Conservation (phyloP, 2,329 filamentous ascomycete genomes). For the Colletotrichum sp. region DNA sequence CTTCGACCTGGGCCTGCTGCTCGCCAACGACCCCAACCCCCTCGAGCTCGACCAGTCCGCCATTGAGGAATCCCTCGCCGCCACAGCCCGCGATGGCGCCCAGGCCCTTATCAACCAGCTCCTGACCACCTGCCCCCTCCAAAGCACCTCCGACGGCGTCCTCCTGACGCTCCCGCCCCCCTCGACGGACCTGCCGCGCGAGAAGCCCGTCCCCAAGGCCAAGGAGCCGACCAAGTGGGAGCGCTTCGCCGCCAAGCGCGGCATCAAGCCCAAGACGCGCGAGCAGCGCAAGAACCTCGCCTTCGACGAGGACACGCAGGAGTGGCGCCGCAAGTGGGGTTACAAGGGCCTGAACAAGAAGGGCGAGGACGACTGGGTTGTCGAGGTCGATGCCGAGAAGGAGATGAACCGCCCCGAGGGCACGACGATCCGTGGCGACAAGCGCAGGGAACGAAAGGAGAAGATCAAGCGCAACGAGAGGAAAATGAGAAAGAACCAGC, state of each 20-base stretch:
- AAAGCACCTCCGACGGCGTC: slow-evolving; percentile 72
- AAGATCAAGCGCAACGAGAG: slow-evolving; percentile 74
- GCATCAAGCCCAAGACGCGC: slow-evolving; percentile 87
- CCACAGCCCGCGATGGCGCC: slow-evolving; percentile 84
- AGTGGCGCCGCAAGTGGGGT: slow-evolving; percentile 95
- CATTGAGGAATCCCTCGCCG: slow-evolving; percentile 72
- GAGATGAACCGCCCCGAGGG: slow-evolving; percentile 68
- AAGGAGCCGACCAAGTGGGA: slow-evolving; percentile 94
- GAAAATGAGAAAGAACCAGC: slow-evolving; percentile 70
- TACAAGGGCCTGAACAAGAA: slow-evolving; percentile 91
- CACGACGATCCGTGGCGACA: slow-evolving; percentile 65
- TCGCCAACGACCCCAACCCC: slow-evolving; percentile 88
- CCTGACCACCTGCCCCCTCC: slow-evolving; percentile 84
- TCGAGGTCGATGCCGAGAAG: slow-evolving; percentile 85
- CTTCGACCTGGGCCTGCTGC: slow-evolving; percentile 89
- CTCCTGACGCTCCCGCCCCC: slow-evolving; percentile 78
- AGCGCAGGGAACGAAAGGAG: slow-evolving; percentile 70
- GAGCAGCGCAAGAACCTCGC: slow-evolving; percentile 77
- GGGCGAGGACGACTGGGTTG: slow-evolving; percentile 83
- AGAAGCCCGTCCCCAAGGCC: slow-evolving; percentile 85
- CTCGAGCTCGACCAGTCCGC: slow-evolving; percentile 59
- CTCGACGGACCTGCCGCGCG: slow-evolving; percentile 78
- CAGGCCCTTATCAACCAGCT: slow-evolving; percentile 95
- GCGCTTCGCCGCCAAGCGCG: slow-evolving; percentile 95
- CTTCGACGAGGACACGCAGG: slow-evolving; percentile 83